phyloP scores from a whole-genome alignment of 768 basidiomycete species.

The Rhizopogon sp. region DNA sequence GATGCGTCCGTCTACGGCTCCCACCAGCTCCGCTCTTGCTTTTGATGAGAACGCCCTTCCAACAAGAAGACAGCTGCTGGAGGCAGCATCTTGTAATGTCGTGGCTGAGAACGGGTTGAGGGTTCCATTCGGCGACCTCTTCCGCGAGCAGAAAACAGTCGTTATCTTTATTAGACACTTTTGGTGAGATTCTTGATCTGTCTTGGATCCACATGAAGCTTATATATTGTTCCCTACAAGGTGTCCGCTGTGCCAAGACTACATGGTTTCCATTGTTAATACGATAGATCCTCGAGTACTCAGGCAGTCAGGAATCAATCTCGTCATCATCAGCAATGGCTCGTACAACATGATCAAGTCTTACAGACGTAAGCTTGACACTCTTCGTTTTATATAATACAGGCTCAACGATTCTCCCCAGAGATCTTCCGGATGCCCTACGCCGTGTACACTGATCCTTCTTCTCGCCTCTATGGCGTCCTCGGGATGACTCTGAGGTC shows the following conservation, averaged over 20 bases:
- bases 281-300: conserved; percentile 45
- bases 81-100: conserved; percentile 59
- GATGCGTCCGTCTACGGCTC: conserved; percentile 13
- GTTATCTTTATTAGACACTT: conserved; percentile 88
- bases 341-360: conserved; percentile 71
- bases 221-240: conserved; percentile 21
- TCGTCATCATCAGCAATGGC: conserved; percentile 79
- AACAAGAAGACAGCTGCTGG: conserved; percentile 48
- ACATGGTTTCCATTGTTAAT: conserved; percentile 63
- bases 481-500: conserved; percentile 69
- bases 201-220: not conserved
- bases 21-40: conserved; percentile 6
- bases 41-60: conserved; percentile 48
- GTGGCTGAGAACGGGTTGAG: conserved; percentile 63
- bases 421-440: conserved; percentile 72
- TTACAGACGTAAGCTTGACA: conserved; percentile 49
- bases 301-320: conserved; percentile 43
- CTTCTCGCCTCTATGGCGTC: conserved; percentile 58
- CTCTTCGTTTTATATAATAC: not conserved
- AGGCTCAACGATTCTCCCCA: conserved; percentile 8
- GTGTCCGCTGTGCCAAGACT: conserved; percentile 86
- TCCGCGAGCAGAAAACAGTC: conserved; percentile 52
- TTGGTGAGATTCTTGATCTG: conserved; percentile 38
- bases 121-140: conserved; percentile 66
- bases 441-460: conserved; percentile 76